Base-by-base conservation (phyloP, 108 stramenopile species). In the Stephanodiscus triporus region DNA sequence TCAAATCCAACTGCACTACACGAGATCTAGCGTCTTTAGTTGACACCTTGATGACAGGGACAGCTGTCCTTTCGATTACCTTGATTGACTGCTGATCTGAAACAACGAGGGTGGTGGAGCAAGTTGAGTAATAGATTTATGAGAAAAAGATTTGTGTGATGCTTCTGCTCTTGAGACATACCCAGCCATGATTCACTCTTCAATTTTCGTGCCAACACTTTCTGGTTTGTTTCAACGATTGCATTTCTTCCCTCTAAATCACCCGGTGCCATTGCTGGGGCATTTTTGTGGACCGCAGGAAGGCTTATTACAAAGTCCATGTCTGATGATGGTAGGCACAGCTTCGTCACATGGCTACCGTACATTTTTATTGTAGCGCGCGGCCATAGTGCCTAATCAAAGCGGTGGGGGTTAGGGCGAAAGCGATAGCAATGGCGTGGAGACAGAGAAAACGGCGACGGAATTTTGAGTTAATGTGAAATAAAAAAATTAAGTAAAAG, bases 181-280 rank as follows among this genome's bases (percentile, higher is more conserved):
- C 77, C 92, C 49, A 94, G 84, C 93, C 93, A 94, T 9, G 86
- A 88, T 80, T 94, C 93, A 16, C 83, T 89, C 67, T 95, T 94
- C 47, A 97, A 72, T 58, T 93, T 92, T 56, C 97, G 83, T 37
- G 95, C 93, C 45, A 97, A 78, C 13, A 96, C 72, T 68, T 96
- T 94, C 59, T 97, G 97, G 48, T 88, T 91, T 1, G 91, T 87
- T 72, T 96, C 95, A 68, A 95, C 96, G 74, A 97, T 95, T 24
- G 97, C 97, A 72, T 97, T 97, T 73, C 97, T 78, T 45, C 97
- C 95, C 81, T 97, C 97, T 47, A 97, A 68, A 45, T 89, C 96
- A 48, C 97, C 97, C 10, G 97, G 96, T 11, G 95, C 87, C 42
- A 82, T 81, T 30, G 97, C 96, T 22, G 89, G 91, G 14, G 90